Base-by-base conservation (phyloP, 306 rosid species). In the Calophaca sinica region DNA sequence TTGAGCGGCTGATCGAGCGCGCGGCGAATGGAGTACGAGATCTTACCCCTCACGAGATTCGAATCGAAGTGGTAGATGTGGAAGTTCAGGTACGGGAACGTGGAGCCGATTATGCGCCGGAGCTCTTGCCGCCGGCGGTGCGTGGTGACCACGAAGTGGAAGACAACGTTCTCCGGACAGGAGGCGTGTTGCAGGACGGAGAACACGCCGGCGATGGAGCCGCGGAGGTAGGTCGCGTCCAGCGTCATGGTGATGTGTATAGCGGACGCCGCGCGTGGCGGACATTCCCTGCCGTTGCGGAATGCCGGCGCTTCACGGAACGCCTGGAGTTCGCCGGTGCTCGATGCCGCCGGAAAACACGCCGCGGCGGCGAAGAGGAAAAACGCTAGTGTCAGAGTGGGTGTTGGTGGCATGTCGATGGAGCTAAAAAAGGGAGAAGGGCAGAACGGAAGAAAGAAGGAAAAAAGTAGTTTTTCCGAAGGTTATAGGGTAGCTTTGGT, bases 221-320 rank as follows among this genome's bases (percentile, higher is more conserved):
- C 97, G 0, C 98, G 93, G 75, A 93, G 97, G 85, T 93, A 93
- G 38, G 96, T 86, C 10, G 83, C 65, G 64, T 93, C 98, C 0
- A 93, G 84, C 5, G 97, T 93, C 97, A 93, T 93, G 26, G 93
- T 92, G 78, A 93, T 87, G 83, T 93, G 98, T 80, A 93, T 91
- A 35, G 87, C 66, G 45, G 92, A 81, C 15, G 69, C 32, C 0
- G 79, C 77, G 4, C 58, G 70, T 3, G 80, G 86, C 4, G 77
- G 88, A 76, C 98, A 93, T 61, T 81, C 92, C 10, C 77, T 55
- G 1, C 97, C 98, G 57, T 93, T 93, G 7, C 93, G 92, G 53
- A 93, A 93, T 85, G 97, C 96, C 2, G 93, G 93, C 0, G 98
- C 98, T 66, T 93, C 98, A 1, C 92, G 86, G 68, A 91, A 91